These are phyloP conservation scores for Claviceps capensis DNA, from an alignment of 2,329 filamentous ascomycete species.

Conservation along the genomic window DNA sequence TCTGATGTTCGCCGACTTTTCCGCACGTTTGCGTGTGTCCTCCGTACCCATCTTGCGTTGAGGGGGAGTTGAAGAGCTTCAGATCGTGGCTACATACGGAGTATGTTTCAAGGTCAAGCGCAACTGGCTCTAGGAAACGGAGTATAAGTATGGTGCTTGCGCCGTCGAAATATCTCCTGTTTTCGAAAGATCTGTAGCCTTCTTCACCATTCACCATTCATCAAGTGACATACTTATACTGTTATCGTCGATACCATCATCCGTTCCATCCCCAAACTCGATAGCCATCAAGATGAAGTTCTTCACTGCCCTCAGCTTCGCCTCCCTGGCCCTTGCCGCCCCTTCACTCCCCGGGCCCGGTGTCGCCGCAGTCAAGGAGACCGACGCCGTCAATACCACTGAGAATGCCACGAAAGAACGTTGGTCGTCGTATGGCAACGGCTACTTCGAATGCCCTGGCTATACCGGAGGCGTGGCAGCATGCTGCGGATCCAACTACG, in stretches of 20 bases:
- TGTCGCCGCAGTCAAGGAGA: too few relatives aligned
- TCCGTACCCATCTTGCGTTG: too few relatives aligned
- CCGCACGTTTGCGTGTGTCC: too few relatives aligned
- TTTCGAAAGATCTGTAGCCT: neutral
- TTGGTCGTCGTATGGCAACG: neutral
- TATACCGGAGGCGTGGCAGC: neutral
- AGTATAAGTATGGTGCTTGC: neutral
- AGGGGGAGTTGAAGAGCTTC: too few relatives aligned
- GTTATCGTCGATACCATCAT: too few relatives aligned
- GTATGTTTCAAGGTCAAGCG: too few relatives aligned
- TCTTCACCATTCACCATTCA: too few relatives aligned
- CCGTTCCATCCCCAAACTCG: neutral
- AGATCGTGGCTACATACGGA: too few relatives aligned
- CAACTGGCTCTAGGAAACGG: too few relatives aligned
- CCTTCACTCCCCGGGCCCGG: neutral
- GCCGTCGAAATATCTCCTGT: neutral
- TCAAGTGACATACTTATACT: too few relatives aligned
- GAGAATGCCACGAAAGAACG: neutral
- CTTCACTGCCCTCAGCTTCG: neutral
- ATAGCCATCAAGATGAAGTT: neutral
- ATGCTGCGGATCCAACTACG: too few relatives aligned
- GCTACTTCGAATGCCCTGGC: neutral
- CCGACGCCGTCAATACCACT: neutral
- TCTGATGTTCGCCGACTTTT: neutral
- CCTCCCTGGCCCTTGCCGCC: neutral